A percentile compares a stretch with the other conserved stretches of the same genome.
Conservation (phyloP, 1,139 yeast species). For the Geotrichum aggregatum region DNA sequence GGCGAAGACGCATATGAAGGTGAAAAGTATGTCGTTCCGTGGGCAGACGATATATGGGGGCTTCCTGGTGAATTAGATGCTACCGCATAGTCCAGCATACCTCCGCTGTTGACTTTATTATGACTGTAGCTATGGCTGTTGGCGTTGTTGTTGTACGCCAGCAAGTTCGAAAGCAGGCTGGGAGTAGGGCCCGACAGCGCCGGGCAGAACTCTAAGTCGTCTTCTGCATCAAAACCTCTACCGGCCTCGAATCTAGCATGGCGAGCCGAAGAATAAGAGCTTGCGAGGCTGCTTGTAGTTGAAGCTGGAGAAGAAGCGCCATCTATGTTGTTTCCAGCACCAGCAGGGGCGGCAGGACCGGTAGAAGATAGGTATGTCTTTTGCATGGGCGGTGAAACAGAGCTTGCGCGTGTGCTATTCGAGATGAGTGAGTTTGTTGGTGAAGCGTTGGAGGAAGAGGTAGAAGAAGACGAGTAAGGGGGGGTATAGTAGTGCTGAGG, state of each 20-base stretch:
- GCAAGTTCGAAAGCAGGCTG: slow-evolving; percentile 1
- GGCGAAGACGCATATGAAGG: slow-evolving; percentile 5
- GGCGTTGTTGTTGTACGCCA: not conserved
- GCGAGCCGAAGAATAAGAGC: not conserved
- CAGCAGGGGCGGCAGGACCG: slow-evolving; percentile 1
- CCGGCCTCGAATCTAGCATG: slow-evolving; percentile 52
- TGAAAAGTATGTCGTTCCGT: not conserved
- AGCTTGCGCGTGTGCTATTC: not conserved
- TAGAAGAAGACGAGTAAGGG: slow-evolving; percentile 13
- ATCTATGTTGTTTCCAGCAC: not conserved
- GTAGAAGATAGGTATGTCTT: not conserved
- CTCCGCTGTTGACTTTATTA: not conserved
- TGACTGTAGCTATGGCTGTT: not conserved
- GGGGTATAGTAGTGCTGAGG: not conserved
- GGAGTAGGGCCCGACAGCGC: slow-evolving; percentile 23
- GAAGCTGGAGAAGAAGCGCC: not conserved
- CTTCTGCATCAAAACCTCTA: slow-evolving; percentile 65
- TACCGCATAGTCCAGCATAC: not conserved
- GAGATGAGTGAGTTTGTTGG: not conserved
- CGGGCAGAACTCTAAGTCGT: slow-evolving; percentile 63
- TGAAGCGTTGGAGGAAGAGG: slow-evolving; percentile 7
- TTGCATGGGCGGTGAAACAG: not conserved
- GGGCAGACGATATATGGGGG: not conserved
- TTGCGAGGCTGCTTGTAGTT: not conserved
- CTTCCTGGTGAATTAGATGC: not conserved